Base-by-base conservation (phyloP, 495 filamentous ascomycete species). In the Antarctomyces pellizariae region DNA sequence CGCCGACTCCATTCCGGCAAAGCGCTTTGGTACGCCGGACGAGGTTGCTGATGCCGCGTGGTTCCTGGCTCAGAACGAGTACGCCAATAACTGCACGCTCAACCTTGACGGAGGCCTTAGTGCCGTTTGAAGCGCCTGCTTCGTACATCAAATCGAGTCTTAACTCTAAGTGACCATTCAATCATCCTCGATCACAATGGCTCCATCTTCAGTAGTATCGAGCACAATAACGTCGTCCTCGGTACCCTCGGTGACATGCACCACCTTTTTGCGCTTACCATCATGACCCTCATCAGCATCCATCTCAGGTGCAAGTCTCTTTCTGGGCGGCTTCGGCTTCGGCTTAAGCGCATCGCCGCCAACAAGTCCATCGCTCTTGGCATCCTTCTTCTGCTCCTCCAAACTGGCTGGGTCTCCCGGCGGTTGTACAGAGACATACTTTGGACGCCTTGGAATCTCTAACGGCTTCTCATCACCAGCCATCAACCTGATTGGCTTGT, bases 31-130 rank as follows among this genome's bases (percentile, higher is more conserved):
- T 7, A 45, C 55, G 5, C 46, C 60, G 7, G 52, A 60, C 3
- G 79, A 90, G 38, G 57, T 89, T 15, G 77, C 78, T n/a, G 70
- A 80, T 33, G 77, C 78, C 24, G 77, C 69, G 22, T 46, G 66
- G 16, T 89, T 86, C 45, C 59, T 90, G 10, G 71, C 64, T n/a
- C 55, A 52, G 16, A 86, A 80, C 45, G 43, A 62, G 23, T 90
- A 82, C 43, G 70, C 75, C 5, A 79, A 82, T 40, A 83, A 83
- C 30, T 82, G 76, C 48, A 60, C 82, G 14, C 55, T 90, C 5
- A 82, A 78, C 38, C 55, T 90, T n/a, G 79, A 89, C 43, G 79
- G 79, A 10, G 79, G 79, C 1, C 39, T 83, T 29, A 79, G 75
- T 38, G 74, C 72, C 8, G 49, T 57, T 11, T 75, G 40, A 44